Percentiles rank a stretch among this genome's conserved stretches.
phyloP scores from a whole-genome alignment of 2,329 filamentous ascomycete genomes.

The Orbilia brochopaga region DNA sequence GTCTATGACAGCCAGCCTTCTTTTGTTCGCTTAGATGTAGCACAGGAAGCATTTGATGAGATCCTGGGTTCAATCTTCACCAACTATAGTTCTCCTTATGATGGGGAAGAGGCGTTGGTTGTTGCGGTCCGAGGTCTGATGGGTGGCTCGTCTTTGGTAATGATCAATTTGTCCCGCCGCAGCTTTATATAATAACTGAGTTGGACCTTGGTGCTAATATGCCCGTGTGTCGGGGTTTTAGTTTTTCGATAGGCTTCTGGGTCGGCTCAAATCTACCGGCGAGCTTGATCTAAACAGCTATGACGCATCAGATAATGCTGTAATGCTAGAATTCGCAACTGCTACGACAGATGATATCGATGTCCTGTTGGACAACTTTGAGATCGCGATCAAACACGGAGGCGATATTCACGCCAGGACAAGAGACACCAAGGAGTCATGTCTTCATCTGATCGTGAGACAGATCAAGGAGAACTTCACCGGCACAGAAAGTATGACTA shows the following conservation, averaged over 20 bases:
- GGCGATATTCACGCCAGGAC: slow-evolving; percentile 23
- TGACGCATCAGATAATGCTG: slow-evolving; percentile 19
- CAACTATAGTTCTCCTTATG: slow-evolving; percentile 23
- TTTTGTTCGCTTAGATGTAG: slow-evolving; percentile 1
- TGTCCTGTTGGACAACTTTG: slow-evolving; percentile 12
- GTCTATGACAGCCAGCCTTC: slow-evolving; percentile 4
- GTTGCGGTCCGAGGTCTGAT: slow-evolving; percentile 5
- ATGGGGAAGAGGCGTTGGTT: slow-evolving; percentile 15
- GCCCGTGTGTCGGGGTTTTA: background rate
- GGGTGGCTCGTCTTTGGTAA: slow-evolving; percentile 18
- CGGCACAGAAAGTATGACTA: too few relatives aligned
- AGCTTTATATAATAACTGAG: background rate
- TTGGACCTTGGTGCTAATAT: too few relatives aligned
- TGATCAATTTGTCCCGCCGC: background rate
- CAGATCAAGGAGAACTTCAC: background rate
- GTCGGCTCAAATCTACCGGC: background rate
- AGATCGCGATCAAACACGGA: slow-evolving; percentile 21
- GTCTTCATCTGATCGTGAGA: slow-evolving; percentile 22
- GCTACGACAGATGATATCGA: background rate
- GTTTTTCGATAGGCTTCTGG: slow-evolving; percentile 28
- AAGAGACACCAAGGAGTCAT: slow-evolving; percentile 15
- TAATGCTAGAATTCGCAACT: slow-evolving; percentile 22
- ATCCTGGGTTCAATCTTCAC: slow-evolving; percentile 15
- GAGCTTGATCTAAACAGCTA: slow-evolving; percentile 43
- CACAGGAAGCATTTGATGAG: slow-evolving; percentile 10